Conservation (phyloP, 257 asterid genomes). For the Nicotiana undulata region DNA sequence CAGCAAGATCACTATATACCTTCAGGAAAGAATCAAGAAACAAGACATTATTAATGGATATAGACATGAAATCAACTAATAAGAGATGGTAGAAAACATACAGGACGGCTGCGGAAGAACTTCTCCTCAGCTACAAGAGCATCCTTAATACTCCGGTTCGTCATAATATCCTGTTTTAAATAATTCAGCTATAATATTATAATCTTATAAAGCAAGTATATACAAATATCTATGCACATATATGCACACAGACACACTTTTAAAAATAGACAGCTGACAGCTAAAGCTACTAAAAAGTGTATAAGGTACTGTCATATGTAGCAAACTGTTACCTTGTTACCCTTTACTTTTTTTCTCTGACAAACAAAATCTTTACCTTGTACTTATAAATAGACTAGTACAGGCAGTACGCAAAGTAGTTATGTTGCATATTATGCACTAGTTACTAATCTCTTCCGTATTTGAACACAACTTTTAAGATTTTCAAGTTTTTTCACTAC, state of each 20-base stretch:
- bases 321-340: background rate
- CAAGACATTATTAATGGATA: background rate
- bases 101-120: slow-evolving; percentile 77
- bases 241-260: background rate
- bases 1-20: slow-evolving; percentile 88
- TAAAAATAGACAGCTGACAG: too few relatives aligned
- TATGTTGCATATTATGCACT: background rate
- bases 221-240: background rate
- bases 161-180: slow-evolving; percentile 59
- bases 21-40: slow-evolving; percentile 19
- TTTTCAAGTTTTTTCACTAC: background rate
- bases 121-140: slow-evolving; percentile 90
- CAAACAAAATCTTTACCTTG: background rate
- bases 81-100: slow-evolving; percentile 26
- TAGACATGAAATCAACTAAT: slow-evolving; percentile 11
- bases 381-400: background rate
- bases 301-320: background rate
- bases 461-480: background rate
- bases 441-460: background rate
- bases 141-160: slow-evolving; percentile 73
- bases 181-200: background rate
- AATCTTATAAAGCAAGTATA: background rate
- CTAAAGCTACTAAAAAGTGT: too few relatives aligned
- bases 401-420: background rate
- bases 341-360: background rate